Conservation (phyloP, 2,329 filamentous ascomycete species). For the Ceratocystis destructans region DNA sequence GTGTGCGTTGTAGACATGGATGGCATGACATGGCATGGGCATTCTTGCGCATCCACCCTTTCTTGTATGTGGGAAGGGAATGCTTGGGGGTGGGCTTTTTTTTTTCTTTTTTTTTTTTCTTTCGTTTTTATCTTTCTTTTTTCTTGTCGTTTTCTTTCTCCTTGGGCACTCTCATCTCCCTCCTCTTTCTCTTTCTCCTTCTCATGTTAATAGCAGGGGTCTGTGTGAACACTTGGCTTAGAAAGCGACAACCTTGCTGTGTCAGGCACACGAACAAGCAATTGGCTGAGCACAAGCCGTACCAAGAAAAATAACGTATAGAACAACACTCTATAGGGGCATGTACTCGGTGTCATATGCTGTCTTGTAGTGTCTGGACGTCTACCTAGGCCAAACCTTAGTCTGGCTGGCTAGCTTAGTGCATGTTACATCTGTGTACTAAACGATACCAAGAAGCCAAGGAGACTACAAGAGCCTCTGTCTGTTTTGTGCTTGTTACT, state of each 20-base stretch:
- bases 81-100: no score
- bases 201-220: background rate
- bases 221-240: background rate
- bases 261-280: background rate
- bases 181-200: no score
- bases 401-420: background rate
- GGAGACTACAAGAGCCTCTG: background rate
- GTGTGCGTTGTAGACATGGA: background rate
- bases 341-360: background rate
- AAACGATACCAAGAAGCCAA: background rate
- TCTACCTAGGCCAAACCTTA: background rate
- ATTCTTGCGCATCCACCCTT: no score
- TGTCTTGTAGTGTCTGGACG: background rate
- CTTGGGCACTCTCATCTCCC: no score
- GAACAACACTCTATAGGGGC: background rate
- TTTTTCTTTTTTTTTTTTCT: background rate
- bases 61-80: no score
- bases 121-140: background rate
- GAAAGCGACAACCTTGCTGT: background rate
- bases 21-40: background rate
- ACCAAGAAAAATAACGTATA: no score
- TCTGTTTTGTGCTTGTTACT: background rate
- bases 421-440: slow-evolving; percentile 2
- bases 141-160: background rate
- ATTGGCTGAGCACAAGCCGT: background rate